phyloP scores from a whole-genome alignment of 1,284 basidiomycete species.

The Cerioporus squamosus region DNA sequence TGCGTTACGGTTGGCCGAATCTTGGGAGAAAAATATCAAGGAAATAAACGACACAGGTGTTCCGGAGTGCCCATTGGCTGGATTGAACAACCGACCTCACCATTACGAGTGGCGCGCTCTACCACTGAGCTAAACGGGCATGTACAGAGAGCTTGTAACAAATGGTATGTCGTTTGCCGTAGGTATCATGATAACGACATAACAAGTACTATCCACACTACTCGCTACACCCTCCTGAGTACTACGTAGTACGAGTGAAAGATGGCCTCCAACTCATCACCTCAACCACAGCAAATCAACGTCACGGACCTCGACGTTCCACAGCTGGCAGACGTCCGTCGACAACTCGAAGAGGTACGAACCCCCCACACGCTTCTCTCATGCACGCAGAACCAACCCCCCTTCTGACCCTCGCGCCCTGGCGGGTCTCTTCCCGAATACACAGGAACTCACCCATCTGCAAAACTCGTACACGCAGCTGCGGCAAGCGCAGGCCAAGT shows the following conservation, averaged over 20 bases:
- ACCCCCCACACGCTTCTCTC: too few relatives aligned
- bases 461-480: constrained; percentile 93
- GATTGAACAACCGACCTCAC: constrained; percentile 28
- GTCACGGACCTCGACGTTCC: constrained; percentile 80
- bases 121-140: constrained; percentile 27
- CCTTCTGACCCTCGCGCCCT: too few relatives aligned
- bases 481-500: constrained; percentile 92
- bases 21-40: too few relatives aligned
- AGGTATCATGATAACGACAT: too few relatives aligned
- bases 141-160: too few relatives aligned
- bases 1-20: too few relatives aligned
- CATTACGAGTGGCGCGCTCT: constrained; percentile 27
- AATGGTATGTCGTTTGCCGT: too few relatives aligned
- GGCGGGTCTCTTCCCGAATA: too few relatives aligned
- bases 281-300: constrained; percentile 68
- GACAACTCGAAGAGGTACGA: constrained; percentile 87
- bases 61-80: constrained; percentile 25
- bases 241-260: neutral
- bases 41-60: too few relatives aligned
- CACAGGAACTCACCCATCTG: constrained; percentile 89
- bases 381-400: too few relatives aligned
- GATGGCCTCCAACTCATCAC: constrained; percentile 28
- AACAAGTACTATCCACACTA: too few relatives aligned
- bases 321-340: constrained; percentile 85
- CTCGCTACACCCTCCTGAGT: neutral